These are phyloP conservation scores for Logfia minima DNA, from an alignment of 129 eudicot genomes.

Conservation along the genomic window DNA sequence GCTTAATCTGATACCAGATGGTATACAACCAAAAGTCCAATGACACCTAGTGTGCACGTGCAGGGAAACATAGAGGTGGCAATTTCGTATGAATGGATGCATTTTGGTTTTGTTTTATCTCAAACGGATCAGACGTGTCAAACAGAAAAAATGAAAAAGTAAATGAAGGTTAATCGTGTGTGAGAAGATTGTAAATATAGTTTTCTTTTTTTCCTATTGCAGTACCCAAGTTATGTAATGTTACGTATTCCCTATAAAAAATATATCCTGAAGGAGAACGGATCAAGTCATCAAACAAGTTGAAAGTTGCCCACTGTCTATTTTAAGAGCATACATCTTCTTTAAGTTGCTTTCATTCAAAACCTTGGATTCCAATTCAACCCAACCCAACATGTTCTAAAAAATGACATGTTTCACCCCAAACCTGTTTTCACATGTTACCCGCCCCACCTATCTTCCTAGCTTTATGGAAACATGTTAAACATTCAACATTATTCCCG, in stretches of 20 bases:
- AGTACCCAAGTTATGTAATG: too few relatives aligned
- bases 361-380: not conserved
- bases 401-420: not conserved
- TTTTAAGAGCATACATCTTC: too few relatives aligned
- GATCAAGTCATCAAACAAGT: too few relatives aligned
- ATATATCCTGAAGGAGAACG: too few relatives aligned
- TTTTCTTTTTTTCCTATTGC: too few relatives aligned
- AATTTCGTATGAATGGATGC: not conserved
- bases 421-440: not conserved
- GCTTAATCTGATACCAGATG: not conserved
- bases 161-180: not conserved
- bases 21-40: not conserved
- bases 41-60: not conserved
- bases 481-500: too few relatives aligned
- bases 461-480: not conserved
- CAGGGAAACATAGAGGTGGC: not conserved
- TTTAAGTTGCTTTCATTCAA: too few relatives aligned
- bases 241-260: not conserved
- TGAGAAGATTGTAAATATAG: not conserved
- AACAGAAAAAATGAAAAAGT: not conserved
- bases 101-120: too few relatives aligned
- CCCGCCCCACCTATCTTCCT: not conserved
- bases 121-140: too few relatives aligned
- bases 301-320: too few relatives aligned
- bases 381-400: not conserved